Base-by-base conservation (phyloP, 495 filamentous ascomycete species). In the Rhypophila decipiens region DNA sequence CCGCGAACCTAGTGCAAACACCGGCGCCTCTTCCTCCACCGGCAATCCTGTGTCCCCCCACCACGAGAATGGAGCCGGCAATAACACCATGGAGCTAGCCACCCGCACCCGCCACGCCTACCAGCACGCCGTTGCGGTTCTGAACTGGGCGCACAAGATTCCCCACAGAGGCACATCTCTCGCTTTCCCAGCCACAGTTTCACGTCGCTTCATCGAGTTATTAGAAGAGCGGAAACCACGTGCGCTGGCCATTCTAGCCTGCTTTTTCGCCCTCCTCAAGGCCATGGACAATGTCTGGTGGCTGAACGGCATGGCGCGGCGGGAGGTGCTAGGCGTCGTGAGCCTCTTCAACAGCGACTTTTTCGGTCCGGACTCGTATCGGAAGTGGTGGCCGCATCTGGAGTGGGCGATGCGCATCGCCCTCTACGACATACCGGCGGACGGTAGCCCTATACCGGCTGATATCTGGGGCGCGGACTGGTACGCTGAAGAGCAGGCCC, bases 61-160 rank as follows among this genome's bases (percentile, higher is more conserved):
- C 10, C 42, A 13, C 24, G 20, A 39, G 29, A 19, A 19, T 8
- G 22, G 20, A 24, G 21, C 13, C 24, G 15, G 13, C 13, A 29
- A 35, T 1, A 17, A 53, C 19, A 43, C 46, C 4, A 46, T 59
- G 13, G 53, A 61, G 2, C 29, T 51, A 5, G 44, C 61, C 12
- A 42, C 51, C 10, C 57, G 63, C 10, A 78, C 73, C 0, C 69
- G 66, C 24, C 73, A 73, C 43, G 72, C 73, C 3, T 80, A 78
- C 54, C 68, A 74, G 36, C 76, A 80, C 44, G 69, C 75, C 19
- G 69, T 78, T 13, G 69, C 74, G 9, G 75, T 76, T 5, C 62
- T 80, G 9, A 78, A 78, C 50, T 80, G 76, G 76, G 73, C 74
- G 34, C 73, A 78, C 59, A 73, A 74, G 50, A 72, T 73, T 44